These are phyloP conservation scores for Colletotrichum cordylinicola DNA, from an alignment of 2,329 filamentous ascomycete genomes.

Conservation along the genomic window DNA sequence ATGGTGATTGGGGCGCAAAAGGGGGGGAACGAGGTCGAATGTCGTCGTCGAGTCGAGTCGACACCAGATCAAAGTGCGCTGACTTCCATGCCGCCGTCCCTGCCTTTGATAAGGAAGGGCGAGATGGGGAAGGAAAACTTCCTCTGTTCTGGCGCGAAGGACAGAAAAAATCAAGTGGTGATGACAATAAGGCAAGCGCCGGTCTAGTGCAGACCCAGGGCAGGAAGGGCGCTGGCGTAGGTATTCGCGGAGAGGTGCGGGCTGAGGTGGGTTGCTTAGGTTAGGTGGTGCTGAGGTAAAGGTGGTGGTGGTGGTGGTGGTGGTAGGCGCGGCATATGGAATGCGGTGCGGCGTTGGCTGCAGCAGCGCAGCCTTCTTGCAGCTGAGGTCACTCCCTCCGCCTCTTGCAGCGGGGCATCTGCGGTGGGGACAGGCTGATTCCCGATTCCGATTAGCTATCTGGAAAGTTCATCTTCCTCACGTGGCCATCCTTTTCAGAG, in stretches of 20 bases:
- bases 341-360: conserved; percentile 19
- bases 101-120: neutral
- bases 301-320: neutral
- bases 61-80: conserved; percentile 1
- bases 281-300: neutral
- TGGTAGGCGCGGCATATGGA: conserved; percentile 23
- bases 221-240: neutral
- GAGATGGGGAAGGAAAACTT: neutral
- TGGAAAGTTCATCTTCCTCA: conserved; percentile 22
- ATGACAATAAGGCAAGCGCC: neutral
- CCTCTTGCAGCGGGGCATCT: conserved; percentile 18
- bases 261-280: neutral
- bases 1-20: neutral
- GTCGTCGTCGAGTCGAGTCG: conserved; percentile 10
- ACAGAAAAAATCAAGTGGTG: neutral
- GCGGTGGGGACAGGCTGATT: conserved; percentile 16
- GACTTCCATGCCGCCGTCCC: conserved; percentile 1
- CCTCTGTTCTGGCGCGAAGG: neutral
- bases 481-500: conserved; percentile 20
- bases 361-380: conserved; percentile 17
- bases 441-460: conserved; percentile 24
- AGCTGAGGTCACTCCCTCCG: conserved; percentile 22
- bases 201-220: neutral
- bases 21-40: neutral
- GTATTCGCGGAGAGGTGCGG: neutral